Percentiles rank a stretch among this genome's conserved stretches.
phyloP scores from a whole-genome alignment of 495 filamentous ascomycete genomes.

The Saxophila tyrrhenica region DNA sequence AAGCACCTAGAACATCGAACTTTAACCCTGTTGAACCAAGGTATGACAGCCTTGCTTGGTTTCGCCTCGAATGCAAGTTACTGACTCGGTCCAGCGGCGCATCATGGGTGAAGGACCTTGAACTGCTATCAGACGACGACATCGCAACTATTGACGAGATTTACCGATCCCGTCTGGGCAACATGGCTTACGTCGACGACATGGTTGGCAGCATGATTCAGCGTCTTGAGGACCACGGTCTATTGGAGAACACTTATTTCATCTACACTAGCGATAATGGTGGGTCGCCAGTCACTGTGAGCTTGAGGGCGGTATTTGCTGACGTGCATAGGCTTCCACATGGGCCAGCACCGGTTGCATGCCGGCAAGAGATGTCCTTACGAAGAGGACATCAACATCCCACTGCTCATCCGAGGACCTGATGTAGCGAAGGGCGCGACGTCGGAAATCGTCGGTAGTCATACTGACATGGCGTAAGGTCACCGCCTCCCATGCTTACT shows the following conservation, averaged over 20 bases:
- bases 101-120: constrained; percentile 47
- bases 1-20: constrained; percentile 39
- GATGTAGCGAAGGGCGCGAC: constrained; percentile 12
- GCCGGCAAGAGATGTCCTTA: constrained; percentile 60
- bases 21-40: constrained; percentile 34
- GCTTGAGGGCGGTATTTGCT: background rate
- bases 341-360: constrained; percentile 57
- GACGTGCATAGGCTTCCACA: constrained; percentile 41
- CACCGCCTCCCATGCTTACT: background rate
- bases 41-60: background rate
- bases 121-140: constrained; percentile 38
- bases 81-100: constrained; percentile 30
- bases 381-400: constrained; percentile 64
- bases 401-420: constrained; percentile 36
- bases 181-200: constrained; percentile 58
- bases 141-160: constrained; percentile 55
- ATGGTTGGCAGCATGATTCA: constrained; percentile 47
- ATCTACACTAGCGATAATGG: constrained; percentile 64
- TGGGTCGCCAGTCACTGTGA: background rate
- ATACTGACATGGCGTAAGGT: constrained; percentile 47
- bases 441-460: constrained; percentile 49
- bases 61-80: background rate
- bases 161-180: constrained; percentile 49
- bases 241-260: constrained; percentile 37
- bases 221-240: constrained; percentile 26